Evolutionary conservation across 192 early-diverging fungal species (phyloP).

Genomic region (Chytriomyces sp.): DNA sequence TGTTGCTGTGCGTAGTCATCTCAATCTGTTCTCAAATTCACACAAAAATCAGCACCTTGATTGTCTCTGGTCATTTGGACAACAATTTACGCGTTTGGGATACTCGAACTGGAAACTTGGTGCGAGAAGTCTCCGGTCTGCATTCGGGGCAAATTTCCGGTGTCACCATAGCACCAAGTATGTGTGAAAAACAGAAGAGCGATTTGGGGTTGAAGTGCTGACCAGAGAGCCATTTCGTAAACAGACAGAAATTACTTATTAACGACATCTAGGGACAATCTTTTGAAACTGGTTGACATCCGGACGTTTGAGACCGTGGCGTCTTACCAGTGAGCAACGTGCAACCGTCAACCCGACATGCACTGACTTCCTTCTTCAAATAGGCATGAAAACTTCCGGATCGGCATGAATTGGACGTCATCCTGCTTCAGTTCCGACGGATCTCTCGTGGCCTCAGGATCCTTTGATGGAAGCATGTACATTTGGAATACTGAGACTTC

Average conservation of each 20-base stretch:
- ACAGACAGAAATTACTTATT: constrained; percentile 74
- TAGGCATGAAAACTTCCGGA: constrained; percentile 77
- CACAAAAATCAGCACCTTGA: constrained; percentile 59
- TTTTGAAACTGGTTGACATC: constrained; percentile 82
- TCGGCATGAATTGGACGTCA: constrained; percentile 87
- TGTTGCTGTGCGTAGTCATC: neutral
- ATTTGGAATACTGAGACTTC: constrained; percentile 75
- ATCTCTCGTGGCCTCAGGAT: constrained; percentile 80
- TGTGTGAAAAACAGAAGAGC: constrained; percentile 1
- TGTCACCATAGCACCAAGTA: constrained; percentile 74
- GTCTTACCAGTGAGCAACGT: constrained; percentile 61
- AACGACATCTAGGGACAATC: constrained; percentile 95
- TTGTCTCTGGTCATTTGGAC: constrained; percentile 93
- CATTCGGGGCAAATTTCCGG: constrained; percentile 91
- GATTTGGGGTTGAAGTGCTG: neutral
- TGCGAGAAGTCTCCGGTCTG: constrained; percentile 83
- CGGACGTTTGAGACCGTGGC: constrained; percentile 74
- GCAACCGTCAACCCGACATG: neutral
- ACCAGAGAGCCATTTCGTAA: neutral
- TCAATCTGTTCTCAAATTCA: constrained; percentile 9
- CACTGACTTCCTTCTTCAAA: neutral
- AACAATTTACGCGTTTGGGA: constrained; percentile 94
- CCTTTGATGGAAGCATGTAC: constrained; percentile 76
- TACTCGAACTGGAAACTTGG: constrained; percentile 73
- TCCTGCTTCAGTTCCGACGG: constrained; percentile 91